Base-by-base conservation (phyloP, 2,329 filamentous ascomycete species). In the Fusarium subglutinans region DNA sequence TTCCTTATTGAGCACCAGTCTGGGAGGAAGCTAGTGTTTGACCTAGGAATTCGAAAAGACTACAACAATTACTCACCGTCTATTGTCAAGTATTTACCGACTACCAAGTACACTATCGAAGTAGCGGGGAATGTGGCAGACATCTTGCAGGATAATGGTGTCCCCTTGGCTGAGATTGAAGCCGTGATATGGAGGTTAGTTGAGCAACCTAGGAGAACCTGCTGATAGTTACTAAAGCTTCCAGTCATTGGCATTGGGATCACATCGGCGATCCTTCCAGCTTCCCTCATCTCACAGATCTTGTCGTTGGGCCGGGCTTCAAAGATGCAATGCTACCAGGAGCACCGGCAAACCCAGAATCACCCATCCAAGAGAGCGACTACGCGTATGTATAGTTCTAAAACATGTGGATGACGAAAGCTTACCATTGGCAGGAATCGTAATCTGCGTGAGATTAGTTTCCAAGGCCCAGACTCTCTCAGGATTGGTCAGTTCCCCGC, bases 301-400 rank as follows among this genome's bases (percentile, higher is more conserved):
- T 90, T 1, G 73, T 90, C 38, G 87, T 89, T 8, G 89, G 88
- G 0, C 85, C 87, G 1, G 88, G 88, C 0, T 86, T 89, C 77
- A 86, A 84, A 54, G 68, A 82, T 5, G 77, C 78, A 1, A 83
- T 86, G 73, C 74, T 85, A 7, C 88, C 88, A 1, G 87, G 85
- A 2, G 87, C 82, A 55, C 88, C 88, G 0, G 63, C 74, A 5
- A 81, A 83, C 28, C 76, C 79, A 5, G 73, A 84, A 1, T 81
- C 80, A 2, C 75, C 76, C 1, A 75, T 85, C 0, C 74, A 79
- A 8, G 81, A 83, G 44, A 80, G 73, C 20, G 82, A 85, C 63
- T 81, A 84, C 57, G 68, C 70, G 78, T 78, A 63, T 24, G 78
- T 45, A 28, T 47, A 3, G 24, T 13, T 13, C 3, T 13, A 8